phyloP scores from a whole-genome alignment of 768 basidiomycete genomes.

The Russula brevipes region DNA sequence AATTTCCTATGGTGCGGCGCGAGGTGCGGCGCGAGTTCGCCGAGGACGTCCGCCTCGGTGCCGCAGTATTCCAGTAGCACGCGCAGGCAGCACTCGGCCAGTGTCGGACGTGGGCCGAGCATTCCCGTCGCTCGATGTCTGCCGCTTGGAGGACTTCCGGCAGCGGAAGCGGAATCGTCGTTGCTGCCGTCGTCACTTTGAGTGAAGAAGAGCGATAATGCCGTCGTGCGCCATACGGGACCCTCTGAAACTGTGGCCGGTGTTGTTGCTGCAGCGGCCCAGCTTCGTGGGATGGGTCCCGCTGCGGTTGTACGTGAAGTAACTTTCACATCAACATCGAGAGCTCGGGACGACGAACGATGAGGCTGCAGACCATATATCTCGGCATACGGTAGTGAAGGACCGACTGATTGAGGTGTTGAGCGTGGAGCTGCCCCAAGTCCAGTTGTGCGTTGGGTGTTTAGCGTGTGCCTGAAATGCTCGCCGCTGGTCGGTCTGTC shows the following conservation, averaged over 20 bases:
- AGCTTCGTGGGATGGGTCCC: conserved; percentile 47
- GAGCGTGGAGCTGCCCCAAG: not conserved
- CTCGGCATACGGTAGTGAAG: conserved; percentile 21
- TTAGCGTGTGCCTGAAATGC: conserved; percentile 61
- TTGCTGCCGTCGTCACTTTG: conserved; percentile 22
- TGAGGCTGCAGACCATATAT: conserved; percentile 20
- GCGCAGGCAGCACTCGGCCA: conserved; percentile 55
- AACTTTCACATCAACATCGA: not conserved
- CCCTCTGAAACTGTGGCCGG: conserved; percentile 32
- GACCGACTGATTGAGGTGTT: not conserved
- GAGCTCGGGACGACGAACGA: conserved; percentile 2
- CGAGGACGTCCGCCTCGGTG: conserved; percentile 37
- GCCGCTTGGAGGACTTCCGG: not conserved
- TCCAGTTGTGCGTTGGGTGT: conserved; percentile 36
- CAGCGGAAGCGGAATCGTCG: not conserved
- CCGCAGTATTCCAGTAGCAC: conserved; percentile 40
- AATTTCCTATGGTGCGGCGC: conserved; percentile 55
- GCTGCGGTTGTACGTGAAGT: conserved; percentile 16
- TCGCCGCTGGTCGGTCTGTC: conserved; percentile 49
- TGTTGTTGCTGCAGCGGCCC: conserved; percentile 38
- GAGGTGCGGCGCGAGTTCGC: conserved; percentile 44
- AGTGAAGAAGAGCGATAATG: conserved; percentile 49
- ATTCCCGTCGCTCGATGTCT: too few relatives aligned
- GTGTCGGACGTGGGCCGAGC: conserved; percentile 33
- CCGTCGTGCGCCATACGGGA: conserved; percentile 48